A percentile compares a stretch with the other conserved stretches of the same genome.
These are phyloP conservation scores for Lactifluus echinatus DNA, from an alignment of 768 basidiomycete genomes.

Conservation along the genomic window DNA sequence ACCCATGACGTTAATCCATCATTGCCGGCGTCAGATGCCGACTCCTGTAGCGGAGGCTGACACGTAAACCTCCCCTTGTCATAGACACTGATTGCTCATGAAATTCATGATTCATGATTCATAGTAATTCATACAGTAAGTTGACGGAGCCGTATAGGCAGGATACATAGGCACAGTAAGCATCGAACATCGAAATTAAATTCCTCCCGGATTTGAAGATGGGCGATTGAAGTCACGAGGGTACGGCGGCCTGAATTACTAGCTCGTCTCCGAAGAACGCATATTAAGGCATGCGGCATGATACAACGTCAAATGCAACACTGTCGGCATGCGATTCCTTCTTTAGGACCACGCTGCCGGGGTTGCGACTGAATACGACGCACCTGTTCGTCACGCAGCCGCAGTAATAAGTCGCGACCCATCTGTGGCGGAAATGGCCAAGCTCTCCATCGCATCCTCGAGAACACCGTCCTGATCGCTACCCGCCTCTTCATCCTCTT, in stretches of 20 bases:
- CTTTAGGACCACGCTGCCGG: background rate
- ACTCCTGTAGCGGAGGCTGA: too few species aligned
- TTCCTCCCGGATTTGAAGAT: background rate
- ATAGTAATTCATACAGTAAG: background rate
- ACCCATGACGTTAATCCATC: too few species aligned
- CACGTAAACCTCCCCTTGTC: background rate
- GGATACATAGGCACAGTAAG: background rate
- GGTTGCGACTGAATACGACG: background rate
- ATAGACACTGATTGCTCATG: background rate
- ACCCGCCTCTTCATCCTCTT: slow-evolving; percentile 19
- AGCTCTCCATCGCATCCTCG: slow-evolving; percentile 59
- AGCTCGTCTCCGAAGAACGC: background rate
- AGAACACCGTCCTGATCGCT: slow-evolving; percentile 35
- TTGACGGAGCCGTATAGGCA: background rate
- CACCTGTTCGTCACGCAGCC: slow-evolving; percentile 21
- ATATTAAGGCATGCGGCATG: background rate
- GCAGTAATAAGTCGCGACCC: slow-evolving; percentile 24
- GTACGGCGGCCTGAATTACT: background rate
- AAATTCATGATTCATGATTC: background rate
- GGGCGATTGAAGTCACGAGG: background rate
- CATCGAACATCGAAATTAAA: background rate
- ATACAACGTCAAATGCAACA: background rate
- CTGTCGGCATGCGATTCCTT: background rate
- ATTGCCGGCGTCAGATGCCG: too few species aligned
- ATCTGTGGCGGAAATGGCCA: slow-evolving; percentile 36